Evolutionary conservation across 163 green algal species (phyloP), one percentile per base, ranked within the genome.

Genomic region (Chloroidium sp.): DNA sequence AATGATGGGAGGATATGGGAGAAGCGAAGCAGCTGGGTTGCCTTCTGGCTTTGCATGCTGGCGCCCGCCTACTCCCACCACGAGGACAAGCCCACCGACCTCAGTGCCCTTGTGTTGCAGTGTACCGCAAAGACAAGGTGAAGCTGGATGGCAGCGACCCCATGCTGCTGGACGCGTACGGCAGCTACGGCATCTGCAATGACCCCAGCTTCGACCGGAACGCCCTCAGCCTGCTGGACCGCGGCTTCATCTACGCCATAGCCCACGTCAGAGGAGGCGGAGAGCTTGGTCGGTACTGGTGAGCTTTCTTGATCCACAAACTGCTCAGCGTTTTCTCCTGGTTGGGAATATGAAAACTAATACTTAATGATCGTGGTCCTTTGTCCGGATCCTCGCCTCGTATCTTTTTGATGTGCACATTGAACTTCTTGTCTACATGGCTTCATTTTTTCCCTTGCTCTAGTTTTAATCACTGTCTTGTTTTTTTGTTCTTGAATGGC

Each of bases 231-330:
- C 87, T 97, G 77, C 74, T 96, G 69, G 92, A 97, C 78, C 81
- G 93, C 4, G 93, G 93, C 36, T 85, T 95, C n/a, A 76, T 87
- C n/a, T 94, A 92, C 83, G 93, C 85, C 36, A 90, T 97, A 59
- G 93, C 93, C 2, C 92, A 97, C 84, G 86, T 95, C 4, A 81
- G 89, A 13, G 90, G 91, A 61, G 90, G 90, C 2, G 87, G 87
- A 13, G 90, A 93, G 74, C 61, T 87, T 74, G 90, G 96, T 4
- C 86, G 92, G 3, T 67, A 82, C n/a, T 97, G 93, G 90, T 91
- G 91, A 77, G 83, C 6, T 36, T 36, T 36, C 36, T 36, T 36
- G 36, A 36, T 36, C 36, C 36, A 36, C 36, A 36, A 36, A 36
- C 60, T 58, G 36, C 36, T 36, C 36, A 36, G 36, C 36, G 36